Base-by-base conservation (phyloP, 2,329 filamentous ascomycete genomes). In the Tolypocladium capitatum region DNA sequence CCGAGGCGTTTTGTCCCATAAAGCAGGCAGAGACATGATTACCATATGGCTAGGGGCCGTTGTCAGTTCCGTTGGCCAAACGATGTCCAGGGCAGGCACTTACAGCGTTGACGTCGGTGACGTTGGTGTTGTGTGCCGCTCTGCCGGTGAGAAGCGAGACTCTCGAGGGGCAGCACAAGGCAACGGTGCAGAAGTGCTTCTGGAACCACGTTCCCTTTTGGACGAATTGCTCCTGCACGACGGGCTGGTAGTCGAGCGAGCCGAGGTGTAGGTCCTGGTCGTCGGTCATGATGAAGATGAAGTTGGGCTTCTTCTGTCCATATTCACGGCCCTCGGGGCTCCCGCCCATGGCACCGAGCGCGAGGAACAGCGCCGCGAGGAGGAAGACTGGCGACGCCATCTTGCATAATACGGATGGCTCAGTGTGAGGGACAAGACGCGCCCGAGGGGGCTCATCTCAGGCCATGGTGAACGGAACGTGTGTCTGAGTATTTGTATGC, bases 81-180 rank as follows among this genome's bases (percentile, higher is more conserved):
- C 8, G 9, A 40, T 13, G 8, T 30, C 3, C 30, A 27, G 16
- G 16, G 48, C 27, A 35, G 2, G 78, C 78, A 16, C 50, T 35
- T 47, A 50, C 50, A 45, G 76, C 68, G 30, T 45, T 53, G 0
- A 76, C 68, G 43, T 74, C 67, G 0, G 83, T 86, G 1, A 86
- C 79, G 53, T 86, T 86, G 0, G 81, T 84, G 53, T 84, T 85
- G 54, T 86, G 83, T 0, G 81, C 78, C 7, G 77, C 72, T 56
- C 76, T 77, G 0, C 83, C 82, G 0, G 81, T 84, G 73, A 74
- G 78, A 1, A 86, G 61, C 14, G 73, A 77, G 2, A 83, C 82
- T 2, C 83, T 69, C 0, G 81, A 80, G 0, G 83, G 83, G 53
- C 83, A 86, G 60, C 83, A 86, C 1, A 84, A 60, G 0, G 83